Evolutionary conservation across 768 basidiomycete genomes (phyloP), one percentile per base, ranked within the genome.

Genomic region (Lentinula sp.): DNA sequence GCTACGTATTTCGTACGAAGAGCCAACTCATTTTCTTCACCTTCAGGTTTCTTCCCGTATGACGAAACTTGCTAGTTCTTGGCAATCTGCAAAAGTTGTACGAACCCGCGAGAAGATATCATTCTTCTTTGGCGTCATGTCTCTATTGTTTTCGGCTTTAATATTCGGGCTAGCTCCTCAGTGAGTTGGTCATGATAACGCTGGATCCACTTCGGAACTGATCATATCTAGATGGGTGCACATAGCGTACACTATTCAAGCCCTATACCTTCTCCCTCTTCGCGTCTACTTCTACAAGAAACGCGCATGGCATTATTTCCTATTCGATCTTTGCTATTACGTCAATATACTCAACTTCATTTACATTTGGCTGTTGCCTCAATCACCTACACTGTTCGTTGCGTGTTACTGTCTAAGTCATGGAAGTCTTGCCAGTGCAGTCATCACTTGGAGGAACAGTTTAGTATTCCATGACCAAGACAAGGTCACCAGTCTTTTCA

Each of bases 391-490:
- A 3, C 80, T 98, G 16, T 98, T 96, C 74, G 84, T 93, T 52
- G 92, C 95, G 5, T 95, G 93, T 68, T 98, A 97, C 69, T 91
- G 92, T 65, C 81, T 98, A 23, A 91, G 93, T 0, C 88, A 97
- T 70, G 97, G 95, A 0, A 84, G 91, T 0, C 82, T 97, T 35
- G 95, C 93, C 0, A 93, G 91, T 57, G 95, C 96, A 0, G 95
- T 98, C 53, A 92, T 98, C 66, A 98, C 96, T 9, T 99, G 97
- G 97, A 83, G 97, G 62, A 99, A 99, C 69, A 95, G 93, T 65
- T 84, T 99, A 21, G 97, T 99, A 2, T 99, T 99, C 76, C 97
- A 99, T 68, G 95, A 96, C 68, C 82, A 85, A 59, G 97, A 99
- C 72, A 98, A 98, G 73, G 91, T 98, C 70, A 98, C 92, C 16